Evolutionary conservation across 306 rosid genomes (phyloP), one percentile per base, ranked within the genome.

Genomic region (Begonia fuchsioides): DNA sequence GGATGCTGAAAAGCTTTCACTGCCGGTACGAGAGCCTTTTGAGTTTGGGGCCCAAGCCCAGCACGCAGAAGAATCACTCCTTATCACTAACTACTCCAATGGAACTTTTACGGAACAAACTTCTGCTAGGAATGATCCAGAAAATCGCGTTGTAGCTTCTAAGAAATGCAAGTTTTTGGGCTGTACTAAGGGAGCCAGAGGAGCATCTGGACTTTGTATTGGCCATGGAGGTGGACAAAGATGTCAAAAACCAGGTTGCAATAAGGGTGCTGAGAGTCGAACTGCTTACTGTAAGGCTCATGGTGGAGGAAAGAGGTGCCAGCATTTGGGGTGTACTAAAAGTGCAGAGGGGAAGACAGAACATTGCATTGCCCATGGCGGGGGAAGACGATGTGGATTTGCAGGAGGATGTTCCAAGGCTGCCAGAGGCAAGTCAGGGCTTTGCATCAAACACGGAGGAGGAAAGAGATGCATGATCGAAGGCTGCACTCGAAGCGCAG

Each of bases 211-310:
- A 53, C 94, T 90, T 58, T 90, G 98, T 66, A 90, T 90, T 60
- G 98, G 95, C 47, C 98, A 90, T 58, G 98, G 98, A 40, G 95
- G 98, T 52, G 98, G 98, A 47, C 95, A 85, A 64, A 90, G 98
- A 75, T 85, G 98, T 67, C 93, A 79, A 62, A 90, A 85, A 72
- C 92, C 79, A 8, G 95, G 95, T 45, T 90, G 98, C 79, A 82
- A 79, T 78, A 90, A 85, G 71, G 98, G 98, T 52, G 77, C 98
- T 13, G 98, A 90, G 68, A 82, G 98, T 61, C 84, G 98, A 53
- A 85, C 96, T 38, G 98, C 95, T 50, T 90, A 79, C 54, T 90
- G 98, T 57, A 90, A 90, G 80, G 87, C 96, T 55, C 98, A 90
- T 32, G 98, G 98, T 61, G 98, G 98, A 58, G 98, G 98, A 59